Base-by-base conservation (phyloP, 2,329 filamentous ascomycete species). In the Gnomoniopsis smithogilvyi region DNA sequence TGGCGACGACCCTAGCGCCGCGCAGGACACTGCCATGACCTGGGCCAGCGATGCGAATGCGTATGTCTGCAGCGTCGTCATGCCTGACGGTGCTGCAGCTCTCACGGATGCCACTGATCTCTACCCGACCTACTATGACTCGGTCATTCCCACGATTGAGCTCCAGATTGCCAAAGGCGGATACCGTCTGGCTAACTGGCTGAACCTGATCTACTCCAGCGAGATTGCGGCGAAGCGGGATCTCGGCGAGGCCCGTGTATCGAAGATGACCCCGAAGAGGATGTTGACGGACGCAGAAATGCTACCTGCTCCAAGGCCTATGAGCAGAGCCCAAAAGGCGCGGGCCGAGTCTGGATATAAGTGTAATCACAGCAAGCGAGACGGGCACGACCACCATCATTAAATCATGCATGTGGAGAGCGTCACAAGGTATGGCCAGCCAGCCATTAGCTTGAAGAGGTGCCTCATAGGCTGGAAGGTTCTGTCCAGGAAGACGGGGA, bases 141-240 rank as follows among this genome's bases (percentile, higher is more conserved):
- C 64, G 0, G 76, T 73, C 14, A 68, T 73, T 53, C 70, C 67
- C 49, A 73, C 74, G 55, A 69, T 80, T 49, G 73, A 80, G 64
- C 61, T 75, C 51, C 72, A 78, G 64, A 68, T 82, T 66, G 78
- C 78, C 2, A 77, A 65, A 73, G 66, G 78, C 70, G 3, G 79
- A 72, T 64, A 63, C 33, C 65, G 70, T 12, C 52, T 71, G 3
- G 69, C 61, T 3, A 69, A 70, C 61, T 71, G 68, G 68, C 60
- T 71, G 51, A 70, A 71, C 59, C 55, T 61, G 52, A 63, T 70
- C 21, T 66, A 69, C 49, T 54, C 46, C 2, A 51, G 55, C 19
- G 59, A 59, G 7, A 48, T 64, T 19, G 26, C 43, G n/a, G 56
- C 62, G 50, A 68, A 67, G 61, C 60, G 64, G 15, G 62, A 62